Conservation (phyloP, 345 rosid species). For the Populus davidiana region DNA sequence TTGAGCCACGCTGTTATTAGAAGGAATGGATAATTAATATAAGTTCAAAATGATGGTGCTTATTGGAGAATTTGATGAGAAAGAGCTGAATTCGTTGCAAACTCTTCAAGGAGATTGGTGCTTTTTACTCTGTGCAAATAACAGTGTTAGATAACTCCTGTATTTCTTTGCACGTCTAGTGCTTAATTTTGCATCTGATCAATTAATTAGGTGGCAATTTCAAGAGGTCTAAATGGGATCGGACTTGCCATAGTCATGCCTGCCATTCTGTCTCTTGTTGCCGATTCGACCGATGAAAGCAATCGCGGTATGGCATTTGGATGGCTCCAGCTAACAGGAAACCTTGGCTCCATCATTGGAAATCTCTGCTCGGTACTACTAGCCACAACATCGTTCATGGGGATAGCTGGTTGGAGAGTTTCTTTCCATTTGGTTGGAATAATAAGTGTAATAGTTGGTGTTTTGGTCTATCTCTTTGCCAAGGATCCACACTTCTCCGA, state of each 20-base stretch:
- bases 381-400: conserved; percentile 65
- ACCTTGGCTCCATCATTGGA: conserved; percentile 60
- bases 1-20: too few species aligned
- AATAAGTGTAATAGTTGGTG: conserved; percentile 60
- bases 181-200: conserved; percentile 3
- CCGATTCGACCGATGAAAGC: conserved; percentile 73
- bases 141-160: too few species aligned
- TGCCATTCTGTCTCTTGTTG: conserved; percentile 75
- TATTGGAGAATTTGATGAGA: too few species aligned
- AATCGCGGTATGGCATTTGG: conserved; percentile 79
- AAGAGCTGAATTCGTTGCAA: too few species aligned
- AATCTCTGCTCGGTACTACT: conserved; percentile 49
- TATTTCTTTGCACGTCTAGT: neutral
- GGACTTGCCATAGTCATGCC: conserved; percentile 86
- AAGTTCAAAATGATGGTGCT: too few species aligned
- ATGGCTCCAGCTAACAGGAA: conserved; percentile 65
- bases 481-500: conserved; percentile 51
- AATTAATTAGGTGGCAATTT: conserved; percentile 69
- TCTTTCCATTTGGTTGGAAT: conserved; percentile 64
- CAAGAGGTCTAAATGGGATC: conserved; percentile 82
- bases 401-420: conserved; percentile 73
- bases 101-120: too few species aligned
- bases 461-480: conserved; percentile 56
- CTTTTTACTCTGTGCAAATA: too few species aligned
- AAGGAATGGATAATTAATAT: too few species aligned